Evolutionary conservation across 768 basidiomycete species (phyloP).

Genomic region (Bullera alba): DNA sequence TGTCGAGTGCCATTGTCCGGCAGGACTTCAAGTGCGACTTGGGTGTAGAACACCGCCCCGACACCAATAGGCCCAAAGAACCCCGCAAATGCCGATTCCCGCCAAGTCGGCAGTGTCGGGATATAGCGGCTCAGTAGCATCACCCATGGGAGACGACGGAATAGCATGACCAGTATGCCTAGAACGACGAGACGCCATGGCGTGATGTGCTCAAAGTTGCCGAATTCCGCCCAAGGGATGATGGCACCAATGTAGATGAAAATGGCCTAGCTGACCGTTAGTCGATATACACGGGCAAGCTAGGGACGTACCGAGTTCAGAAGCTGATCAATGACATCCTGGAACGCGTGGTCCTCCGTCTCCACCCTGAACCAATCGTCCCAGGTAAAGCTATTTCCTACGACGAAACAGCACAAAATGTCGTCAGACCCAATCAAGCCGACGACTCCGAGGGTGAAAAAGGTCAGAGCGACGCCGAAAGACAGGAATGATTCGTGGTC

Average conservation of each 20-base stretch:
- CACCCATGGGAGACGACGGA: constrained; percentile 48
- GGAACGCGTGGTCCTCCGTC: constrained; percentile 43
- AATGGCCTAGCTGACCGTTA: constrained; percentile 18
- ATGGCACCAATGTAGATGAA: constrained; percentile 48
- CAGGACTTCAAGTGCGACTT: constrained; percentile 42
- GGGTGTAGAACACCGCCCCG: constrained; percentile 43
- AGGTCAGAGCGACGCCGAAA: constrained; percentile 46
- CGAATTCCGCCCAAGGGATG: constrained; percentile 43
- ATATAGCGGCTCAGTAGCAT: constrained; percentile 35
- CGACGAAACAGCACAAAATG: constrained; percentile 47
- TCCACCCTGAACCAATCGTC: constrained; percentile 45
- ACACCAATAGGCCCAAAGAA: constrained; percentile 46
- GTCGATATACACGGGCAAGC: constrained; percentile 5
- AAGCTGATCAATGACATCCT: constrained; percentile 45
- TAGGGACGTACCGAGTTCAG: constrained; percentile 26
- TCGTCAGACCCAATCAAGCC: constrained; percentile 49
- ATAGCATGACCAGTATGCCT: constrained; percentile 44
- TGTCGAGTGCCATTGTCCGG: constrained; percentile 39
- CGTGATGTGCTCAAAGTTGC: constrained; percentile 29
- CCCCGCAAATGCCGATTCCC: constrained; percentile 45
- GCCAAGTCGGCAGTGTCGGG: constrained; percentile 36
- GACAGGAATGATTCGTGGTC: constrained; percentile 49
- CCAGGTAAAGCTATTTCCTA: constrained; percentile 44
- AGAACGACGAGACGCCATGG: constrained; percentile 47
- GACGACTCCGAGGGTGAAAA: constrained; percentile 43